Base-by-base conservation (phyloP, 75 land plant species). In the Picea glauca region DNA sequence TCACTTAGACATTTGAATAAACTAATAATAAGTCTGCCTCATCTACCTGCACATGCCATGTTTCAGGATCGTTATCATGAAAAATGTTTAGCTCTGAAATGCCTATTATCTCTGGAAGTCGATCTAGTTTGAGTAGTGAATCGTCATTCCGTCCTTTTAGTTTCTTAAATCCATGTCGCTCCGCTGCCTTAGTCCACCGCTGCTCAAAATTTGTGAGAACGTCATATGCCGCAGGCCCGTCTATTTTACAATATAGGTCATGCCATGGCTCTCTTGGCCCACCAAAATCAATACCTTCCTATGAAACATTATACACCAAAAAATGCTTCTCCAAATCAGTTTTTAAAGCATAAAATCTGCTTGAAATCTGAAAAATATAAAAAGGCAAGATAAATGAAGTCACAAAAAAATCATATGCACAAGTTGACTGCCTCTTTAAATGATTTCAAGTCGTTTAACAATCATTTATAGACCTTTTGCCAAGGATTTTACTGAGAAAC, bases 201-300 rank as follows among this genome's bases (percentile, higher is more conserved):
- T 96, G 94, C 78, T 90, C 93, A 82, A 96, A 96, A 79, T 96
- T 96, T 68, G 84, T 84, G 23, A 93, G 87, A 72, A 96, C 88
- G 77, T 96, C 96, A 86, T 93, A 93, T 9, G 93, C 98, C 63
- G 96, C 96, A 77, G 98, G 91, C 17, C 98, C 94, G 14, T 96
- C 96, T 61, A 93, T 85, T 83, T 78, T 93, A 75, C 92, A 90
- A 57, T 96, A 96, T 79, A 92, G 79, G 65, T 96, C 96, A 88
- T 96, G 98, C 98, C 98, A 96, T 46, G 98, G 96, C 82, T 96
- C 88, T 79, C 98, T 90, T 77, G 98, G 98, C n/a, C 84, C 86
- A 73, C 88, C 87, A 40, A 58, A 54, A 58, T 88, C 91, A 32
- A 74, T 56, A 75, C 76, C 81, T 54, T 79, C 84, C 93, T 91